Evolutionary conservation across 495 filamentous ascomycete genomes (phyloP).

Genomic region (Tuber borchii): DNA sequence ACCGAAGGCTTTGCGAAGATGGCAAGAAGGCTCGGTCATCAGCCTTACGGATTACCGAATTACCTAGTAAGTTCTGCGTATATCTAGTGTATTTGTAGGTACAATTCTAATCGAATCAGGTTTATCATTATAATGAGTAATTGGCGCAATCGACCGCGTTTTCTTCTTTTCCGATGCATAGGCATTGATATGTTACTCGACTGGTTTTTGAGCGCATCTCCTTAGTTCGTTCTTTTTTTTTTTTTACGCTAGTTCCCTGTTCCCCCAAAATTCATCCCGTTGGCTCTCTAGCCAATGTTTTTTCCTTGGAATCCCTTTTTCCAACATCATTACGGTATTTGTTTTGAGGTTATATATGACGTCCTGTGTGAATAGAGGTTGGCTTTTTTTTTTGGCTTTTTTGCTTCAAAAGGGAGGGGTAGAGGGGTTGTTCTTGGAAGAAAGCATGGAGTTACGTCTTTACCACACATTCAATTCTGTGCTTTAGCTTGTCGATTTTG

Average conservation of each 20-base stretch:
- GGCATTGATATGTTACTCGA: conserved; percentile 13
- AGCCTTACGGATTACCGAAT: conserved; percentile 78
- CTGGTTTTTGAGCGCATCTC: conserved; percentile 21
- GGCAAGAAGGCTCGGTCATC: conserved; percentile 80
- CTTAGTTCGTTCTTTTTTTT: conserved; percentile 8
- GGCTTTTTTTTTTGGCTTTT: background rate
- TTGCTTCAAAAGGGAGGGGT: conserved; percentile 7
- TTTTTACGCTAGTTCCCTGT: conserved; percentile 2
- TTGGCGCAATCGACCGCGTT: conserved; percentile 1
- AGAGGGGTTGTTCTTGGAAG: background rate
- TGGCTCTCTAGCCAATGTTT: conserved; percentile 10
- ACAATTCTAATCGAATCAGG: conserved; percentile 20
- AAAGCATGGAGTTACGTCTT: conserved; percentile 2
- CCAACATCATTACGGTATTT: conserved; percentile 4
- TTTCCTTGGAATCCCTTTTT: conserved; percentile 6
- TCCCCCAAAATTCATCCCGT: background rate
- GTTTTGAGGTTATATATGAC: background rate
- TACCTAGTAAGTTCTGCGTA: conserved; percentile 67
- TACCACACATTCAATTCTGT: background rate
- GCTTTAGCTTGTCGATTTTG: background rate
- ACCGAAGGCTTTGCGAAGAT: conserved; percentile 98
- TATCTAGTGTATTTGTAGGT: conserved; percentile 1
- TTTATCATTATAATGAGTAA: conserved; percentile 43
- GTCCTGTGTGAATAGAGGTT: conserved; percentile 18
- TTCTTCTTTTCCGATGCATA: conserved; percentile 6